A percentile compares a stretch with the other conserved stretches of the same genome.
These are phyloP conservation scores for Ceriops decandra DNA, from an alignment of 345 rosid species.

Conservation along the genomic window DNA sequence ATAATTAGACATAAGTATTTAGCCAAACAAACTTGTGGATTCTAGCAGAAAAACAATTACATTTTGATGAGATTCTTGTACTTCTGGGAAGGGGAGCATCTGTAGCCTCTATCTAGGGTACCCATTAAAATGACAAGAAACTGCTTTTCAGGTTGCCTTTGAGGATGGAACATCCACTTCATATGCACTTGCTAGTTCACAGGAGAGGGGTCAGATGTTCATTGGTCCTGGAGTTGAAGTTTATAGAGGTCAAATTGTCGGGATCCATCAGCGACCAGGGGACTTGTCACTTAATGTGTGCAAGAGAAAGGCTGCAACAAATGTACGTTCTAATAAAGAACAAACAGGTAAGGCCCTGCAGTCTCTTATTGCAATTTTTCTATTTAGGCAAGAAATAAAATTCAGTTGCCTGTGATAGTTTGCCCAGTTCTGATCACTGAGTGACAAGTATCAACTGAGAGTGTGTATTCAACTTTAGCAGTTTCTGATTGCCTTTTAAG, in stretches of 20 bases:
- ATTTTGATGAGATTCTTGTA: background rate
- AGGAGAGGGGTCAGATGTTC: constrained; percentile 95
- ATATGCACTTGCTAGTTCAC: constrained; percentile 79
- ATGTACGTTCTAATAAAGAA: constrained; percentile 87
- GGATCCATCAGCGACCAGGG: constrained; percentile 90
- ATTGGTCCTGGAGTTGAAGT: constrained; percentile 76
- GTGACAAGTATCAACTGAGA: too few relatives aligned
- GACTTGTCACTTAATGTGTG: constrained; percentile 85
- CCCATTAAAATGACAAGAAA: constrained; percentile 8
- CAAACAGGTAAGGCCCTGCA: constrained; percentile 50
- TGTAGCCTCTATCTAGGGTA: too few relatives aligned
- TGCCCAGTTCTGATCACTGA: too few relatives aligned
- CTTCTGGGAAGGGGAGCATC: background rate
- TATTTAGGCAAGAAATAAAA: background rate
- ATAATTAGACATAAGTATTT: too few relatives aligned
- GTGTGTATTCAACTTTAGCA: background rate
- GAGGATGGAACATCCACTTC: constrained; percentile 86
- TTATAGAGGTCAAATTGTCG: constrained; percentile 88
- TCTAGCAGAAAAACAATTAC: too few relatives aligned
- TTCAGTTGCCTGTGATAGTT: background rate
- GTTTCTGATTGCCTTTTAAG: background rate
- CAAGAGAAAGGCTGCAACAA: constrained; percentile 95
- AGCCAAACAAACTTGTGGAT: too few relatives aligned
- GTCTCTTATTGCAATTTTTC: constrained; percentile 8
- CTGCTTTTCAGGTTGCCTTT: constrained; percentile 76